These are phyloP conservation scores for Aquanectria penicillioides DNA, from an alignment of 2,329 filamentous ascomycete species.

Conservation along the genomic window DNA sequence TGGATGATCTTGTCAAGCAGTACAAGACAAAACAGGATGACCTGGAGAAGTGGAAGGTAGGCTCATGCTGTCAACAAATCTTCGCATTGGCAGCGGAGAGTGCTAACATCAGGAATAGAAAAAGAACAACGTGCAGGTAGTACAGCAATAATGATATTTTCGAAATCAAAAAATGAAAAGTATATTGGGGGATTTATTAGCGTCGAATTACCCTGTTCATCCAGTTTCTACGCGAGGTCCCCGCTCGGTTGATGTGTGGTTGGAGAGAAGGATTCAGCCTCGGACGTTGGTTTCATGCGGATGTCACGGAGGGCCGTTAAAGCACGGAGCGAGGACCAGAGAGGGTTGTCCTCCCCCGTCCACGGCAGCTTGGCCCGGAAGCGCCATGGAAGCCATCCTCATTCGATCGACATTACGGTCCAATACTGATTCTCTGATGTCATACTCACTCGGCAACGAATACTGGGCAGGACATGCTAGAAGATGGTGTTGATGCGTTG, in stretches of 20 bases:
- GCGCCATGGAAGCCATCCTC: not conserved
- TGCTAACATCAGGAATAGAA: constrained; percentile 64
- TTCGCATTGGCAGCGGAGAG: not conserved
- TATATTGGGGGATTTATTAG: constrained; percentile 5
- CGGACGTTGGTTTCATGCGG: not conserved
- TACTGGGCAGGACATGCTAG: constrained; percentile 21
- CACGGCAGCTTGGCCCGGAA: not conserved
- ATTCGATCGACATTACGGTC: constrained; percentile 9
- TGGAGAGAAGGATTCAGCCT: constrained; percentile 3
- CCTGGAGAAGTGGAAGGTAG: constrained; percentile 97
- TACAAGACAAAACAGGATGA: constrained; percentile 96
- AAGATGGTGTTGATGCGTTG: constrained; percentile 56
- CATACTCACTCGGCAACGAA: constrained; percentile 18
- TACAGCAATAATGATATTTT: constrained; percentile 69
- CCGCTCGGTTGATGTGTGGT: constrained; percentile 2
- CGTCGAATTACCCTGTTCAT: not conserved
- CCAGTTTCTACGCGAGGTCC: not conserved
- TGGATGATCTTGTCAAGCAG: constrained; percentile 95
- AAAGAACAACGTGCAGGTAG: constrained; percentile 89
- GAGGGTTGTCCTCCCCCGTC: not conserved
- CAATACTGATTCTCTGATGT: constrained; percentile 15
- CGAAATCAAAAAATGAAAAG: constrained; percentile 25
- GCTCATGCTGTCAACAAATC: constrained; percentile 2
- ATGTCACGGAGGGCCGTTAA: not conserved
- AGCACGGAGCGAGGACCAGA: not conserved